phyloP scores from a whole-genome alignment of 768 basidiomycete species.

The Rhodotorula toruloides region DNA sequence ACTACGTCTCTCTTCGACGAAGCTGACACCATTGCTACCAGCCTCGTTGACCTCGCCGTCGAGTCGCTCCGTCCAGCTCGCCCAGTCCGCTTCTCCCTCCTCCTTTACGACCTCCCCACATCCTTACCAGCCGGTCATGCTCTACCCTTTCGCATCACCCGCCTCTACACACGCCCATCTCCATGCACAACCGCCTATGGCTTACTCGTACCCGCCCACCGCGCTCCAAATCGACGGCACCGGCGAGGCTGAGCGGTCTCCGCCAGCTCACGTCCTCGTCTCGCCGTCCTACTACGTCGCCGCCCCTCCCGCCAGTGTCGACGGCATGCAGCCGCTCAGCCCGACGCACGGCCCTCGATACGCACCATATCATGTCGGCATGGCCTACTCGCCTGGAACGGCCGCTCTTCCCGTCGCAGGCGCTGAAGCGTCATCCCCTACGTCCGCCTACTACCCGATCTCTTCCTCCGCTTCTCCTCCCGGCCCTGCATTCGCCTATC shows the following conservation, averaged over 20 bases:
- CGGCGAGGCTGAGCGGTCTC: background rate
- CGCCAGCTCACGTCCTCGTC: background rate
- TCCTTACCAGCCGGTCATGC: background rate
- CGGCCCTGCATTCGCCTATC: background rate
- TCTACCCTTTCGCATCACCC: background rate
- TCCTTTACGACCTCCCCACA: background rate
- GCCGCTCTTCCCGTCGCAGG: background rate
- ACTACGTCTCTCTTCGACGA: too few relatives aligned
- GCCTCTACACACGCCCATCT: too few relatives aligned
- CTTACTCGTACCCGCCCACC: background rate
- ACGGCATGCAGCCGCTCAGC: too few relatives aligned
- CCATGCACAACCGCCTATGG: background rate
- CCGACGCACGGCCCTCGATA: too few relatives aligned
- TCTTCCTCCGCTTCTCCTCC: conserved; percentile 1
- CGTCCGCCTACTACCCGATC: conserved; percentile 11
- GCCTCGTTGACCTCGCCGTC: background rate
- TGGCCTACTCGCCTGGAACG: background rate
- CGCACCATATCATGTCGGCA: background rate
- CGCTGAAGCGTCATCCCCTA: background rate
- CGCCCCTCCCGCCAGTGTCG: too few relatives aligned
- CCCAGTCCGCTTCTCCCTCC: background rate
- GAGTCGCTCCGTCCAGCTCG: background rate
- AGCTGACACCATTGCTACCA: too few relatives aligned
- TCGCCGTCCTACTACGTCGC: too few relatives aligned
- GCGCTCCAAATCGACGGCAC: too few relatives aligned